A percentile compares a stretch with the other conserved stretches of the same genome.
Evolutionary conservation across 2,329 filamentous ascomycete genomes (phyloP).

Genomic region (Botrytis squamosa): DNA sequence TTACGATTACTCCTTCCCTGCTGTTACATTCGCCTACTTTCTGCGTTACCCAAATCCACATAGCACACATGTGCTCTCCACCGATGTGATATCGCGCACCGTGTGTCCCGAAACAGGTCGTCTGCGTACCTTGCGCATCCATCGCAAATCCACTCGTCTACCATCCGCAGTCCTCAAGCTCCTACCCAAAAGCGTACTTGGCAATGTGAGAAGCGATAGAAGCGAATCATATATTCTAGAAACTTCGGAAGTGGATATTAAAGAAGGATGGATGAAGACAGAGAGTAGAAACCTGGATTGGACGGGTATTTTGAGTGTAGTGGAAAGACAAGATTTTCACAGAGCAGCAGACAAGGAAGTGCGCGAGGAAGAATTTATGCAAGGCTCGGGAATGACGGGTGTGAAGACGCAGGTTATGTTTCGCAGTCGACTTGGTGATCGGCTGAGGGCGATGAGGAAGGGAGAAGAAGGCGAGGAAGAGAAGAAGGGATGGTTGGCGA

Average conservation of each 20-base stretch:
- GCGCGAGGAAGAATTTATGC: constrained; percentile 31
- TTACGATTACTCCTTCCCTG: constrained; percentile 79
- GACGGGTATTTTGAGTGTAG: constrained; percentile 74
- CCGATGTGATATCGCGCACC: constrained; percentile 74
- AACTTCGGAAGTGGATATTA: constrained; percentile 74
- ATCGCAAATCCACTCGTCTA: constrained; percentile 78
- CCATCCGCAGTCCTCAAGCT: constrained; percentile 73
- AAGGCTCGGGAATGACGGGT: constrained; percentile 50
- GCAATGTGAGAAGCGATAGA: constrained; percentile 56
- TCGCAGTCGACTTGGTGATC: constrained; percentile 69
- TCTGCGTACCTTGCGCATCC: constrained; percentile 74
- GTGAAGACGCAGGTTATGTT: constrained; percentile 75
- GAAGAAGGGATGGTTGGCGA: constrained; percentile 51
- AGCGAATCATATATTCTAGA: constrained; percentile 77
- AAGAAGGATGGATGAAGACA: constrained; percentile 78
- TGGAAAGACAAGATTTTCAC: constrained; percentile 72
- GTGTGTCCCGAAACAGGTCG: constrained; percentile 73
- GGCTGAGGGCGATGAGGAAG: constrained; percentile 42
- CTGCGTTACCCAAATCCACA: constrained; percentile 87
- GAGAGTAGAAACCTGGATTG: constrained; percentile 81
- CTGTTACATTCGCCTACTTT: constrained; percentile 86
- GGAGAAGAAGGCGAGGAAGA: constrained; percentile 46
- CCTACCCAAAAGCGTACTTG: constrained; percentile 61
- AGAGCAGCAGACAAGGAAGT: constrained; percentile 30
- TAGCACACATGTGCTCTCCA: constrained; percentile 76